Conservation (phyloP, 176 grass and related monocot species). For the Dendrocalamus sinicus region DNA sequence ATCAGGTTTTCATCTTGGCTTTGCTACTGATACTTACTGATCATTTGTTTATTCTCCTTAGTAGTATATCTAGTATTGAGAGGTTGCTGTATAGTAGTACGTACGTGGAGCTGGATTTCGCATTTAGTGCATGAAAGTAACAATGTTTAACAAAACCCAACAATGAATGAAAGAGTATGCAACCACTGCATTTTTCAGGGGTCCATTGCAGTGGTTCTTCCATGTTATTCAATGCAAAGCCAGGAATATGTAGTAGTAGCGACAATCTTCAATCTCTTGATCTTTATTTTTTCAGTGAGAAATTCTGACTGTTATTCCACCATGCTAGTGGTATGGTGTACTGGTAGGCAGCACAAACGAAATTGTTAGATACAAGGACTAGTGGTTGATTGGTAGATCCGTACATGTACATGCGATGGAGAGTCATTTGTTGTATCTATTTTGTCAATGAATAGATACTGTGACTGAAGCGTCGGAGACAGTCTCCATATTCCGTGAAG, state of each 20-base stretch:
- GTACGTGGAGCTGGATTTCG: not conserved
- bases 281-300: not conserved
- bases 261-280: not conserved
- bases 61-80: not conserved
- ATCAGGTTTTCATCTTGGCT: not conserved
- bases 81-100: constrained; percentile 10
- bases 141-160: not conserved
- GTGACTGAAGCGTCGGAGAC: not conserved
- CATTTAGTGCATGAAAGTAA: constrained; percentile 34
- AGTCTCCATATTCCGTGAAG: not conserved
- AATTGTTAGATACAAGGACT: not conserved
- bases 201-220: constrained; percentile 12
- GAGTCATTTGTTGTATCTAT: not conserved
- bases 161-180: not conserved
- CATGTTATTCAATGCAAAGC: constrained; percentile 2
- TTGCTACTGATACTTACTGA: not conserved
- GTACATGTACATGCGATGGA: not conserved
- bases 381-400: not conserved
- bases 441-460: not conserved
- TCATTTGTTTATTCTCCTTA: not conserved
- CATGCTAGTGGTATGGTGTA: not conserved
- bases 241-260: not conserved
- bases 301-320: not conserved
- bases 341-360: no score
- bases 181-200: not conserved